Evolutionary conservation across 140 eudicot genomes (phyloP), one percentile per base, ranked within the genome.

Genomic region (Bidens hawaiensis): DNA sequence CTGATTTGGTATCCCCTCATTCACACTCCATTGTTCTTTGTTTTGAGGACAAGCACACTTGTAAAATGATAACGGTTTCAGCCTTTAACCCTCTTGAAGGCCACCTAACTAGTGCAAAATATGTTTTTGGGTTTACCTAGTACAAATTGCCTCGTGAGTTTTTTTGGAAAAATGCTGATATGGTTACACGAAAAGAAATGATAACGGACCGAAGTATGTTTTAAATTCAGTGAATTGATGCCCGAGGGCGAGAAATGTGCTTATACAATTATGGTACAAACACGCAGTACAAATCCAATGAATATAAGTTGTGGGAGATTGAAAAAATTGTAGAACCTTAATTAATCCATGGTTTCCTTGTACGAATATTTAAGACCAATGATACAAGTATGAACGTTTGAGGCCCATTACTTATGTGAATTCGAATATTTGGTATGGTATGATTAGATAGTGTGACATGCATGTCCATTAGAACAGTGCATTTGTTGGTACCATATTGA

Each of bases 391-490:
- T 67, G 59, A 27, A 30, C 57, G 23, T 3, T 5, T 55, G 30
- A 46, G 68, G 40, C n/a, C 66, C 49, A 22, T 43, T 28, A 59
- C 57, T 28, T 54, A 21, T 17, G 23, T 6, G 36, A 48, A 60
- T 23, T 25, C 13, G 63, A 50, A 62, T 51, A 71, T 62, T 71
- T 53, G 65, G 41, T 52, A 50, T 27, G 22, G 28, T 16, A 34
- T 63, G 65, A 72, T 63, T 52, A 27, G 40, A 52, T 36, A 52
- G 10, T 47, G 50, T 63, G 71, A 64, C 71, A 41, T 63, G 42
- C 3, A 72, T 63, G 42, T 54, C 71, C 71, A 72, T 72, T 63
- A 43, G 7, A 72, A 72, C 38, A 63, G 67, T 59, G 27, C 34
- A 52, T 45, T 59, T 21, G 60, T 46, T 58, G 68, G 51, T 71